phyloP scores from a whole-genome alignment of 441 rosid genomes.

The Eruca vesicaria region DNA sequence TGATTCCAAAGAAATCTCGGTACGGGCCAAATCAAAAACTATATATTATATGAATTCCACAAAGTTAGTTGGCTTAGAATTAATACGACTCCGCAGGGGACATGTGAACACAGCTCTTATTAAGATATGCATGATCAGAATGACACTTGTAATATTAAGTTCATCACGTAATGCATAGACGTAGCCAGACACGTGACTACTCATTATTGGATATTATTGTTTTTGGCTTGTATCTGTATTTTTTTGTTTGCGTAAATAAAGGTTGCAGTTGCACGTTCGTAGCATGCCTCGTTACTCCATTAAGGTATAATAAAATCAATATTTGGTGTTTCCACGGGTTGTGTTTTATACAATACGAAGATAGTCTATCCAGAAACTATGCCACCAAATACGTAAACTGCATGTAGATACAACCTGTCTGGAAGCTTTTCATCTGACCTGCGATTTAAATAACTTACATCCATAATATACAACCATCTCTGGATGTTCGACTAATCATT shows the following conservation, averaged over 20 bases:
- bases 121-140: constrained; percentile 27
- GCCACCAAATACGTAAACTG: constrained; percentile 36
- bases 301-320: constrained; percentile 2
- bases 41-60: constrained; percentile 19
- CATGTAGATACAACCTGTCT: constrained; percentile 32
- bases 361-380: constrained; percentile 25
- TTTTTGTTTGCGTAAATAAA: constrained; percentile 16
- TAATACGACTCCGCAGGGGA: constrained; percentile 28
- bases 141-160: constrained; percentile 35
- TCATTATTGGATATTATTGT: constrained; percentile 34
- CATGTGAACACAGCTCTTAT: constrained; percentile 38
- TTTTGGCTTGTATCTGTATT: constrained; percentile 1
- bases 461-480: neutral
- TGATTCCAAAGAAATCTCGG: neutral
- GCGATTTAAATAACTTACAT: neutral
- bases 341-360: neutral
- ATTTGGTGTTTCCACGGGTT: neutral
- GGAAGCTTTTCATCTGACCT: neutral
- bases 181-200: constrained; percentile 28
- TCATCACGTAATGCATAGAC: constrained; percentile 29
- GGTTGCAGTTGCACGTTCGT: constrained; percentile 36
- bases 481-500: constrained; percentile 12
- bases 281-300: constrained; percentile 26
- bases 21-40: constrained; percentile 12
- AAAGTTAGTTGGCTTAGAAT: constrained; percentile 33